phyloP scores from a whole-genome alignment of 1,284 basidiomycete genomes.

The Malassezia japonica region DNA sequence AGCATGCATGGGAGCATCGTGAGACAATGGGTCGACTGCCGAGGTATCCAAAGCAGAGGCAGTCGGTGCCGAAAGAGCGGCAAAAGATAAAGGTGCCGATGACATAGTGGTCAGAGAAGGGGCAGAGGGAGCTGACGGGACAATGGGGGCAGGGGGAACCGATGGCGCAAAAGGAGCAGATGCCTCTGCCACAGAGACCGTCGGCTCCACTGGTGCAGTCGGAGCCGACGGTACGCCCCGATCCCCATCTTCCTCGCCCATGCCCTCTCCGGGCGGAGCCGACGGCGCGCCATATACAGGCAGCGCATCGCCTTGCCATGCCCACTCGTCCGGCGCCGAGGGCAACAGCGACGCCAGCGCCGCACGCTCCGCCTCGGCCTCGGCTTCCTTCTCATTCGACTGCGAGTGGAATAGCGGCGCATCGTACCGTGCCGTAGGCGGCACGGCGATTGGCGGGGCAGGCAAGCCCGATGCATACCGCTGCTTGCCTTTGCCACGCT shows the following conservation, averaged over 20 bases:
- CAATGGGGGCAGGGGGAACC: too few species aligned
- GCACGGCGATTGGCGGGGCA: background rate
- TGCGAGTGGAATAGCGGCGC: background rate
- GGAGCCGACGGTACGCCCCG: too few species aligned
- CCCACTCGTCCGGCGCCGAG: slow-evolving; percentile 1
- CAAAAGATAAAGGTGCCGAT: background rate
- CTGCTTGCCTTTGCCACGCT: background rate
- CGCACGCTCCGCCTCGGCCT: slow-evolving; percentile 5
- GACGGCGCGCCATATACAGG: background rate
- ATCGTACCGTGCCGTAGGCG: background rate
- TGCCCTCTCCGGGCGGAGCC: background rate
- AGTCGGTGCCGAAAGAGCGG: too few species aligned
- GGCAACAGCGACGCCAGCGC: slow-evolving; percentile 5
- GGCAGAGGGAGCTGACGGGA: too few species aligned
- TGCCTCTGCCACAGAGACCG: too few species aligned
- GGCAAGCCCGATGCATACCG: too few species aligned
- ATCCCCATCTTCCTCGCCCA: too few species aligned
- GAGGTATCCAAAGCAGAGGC: too few species aligned
- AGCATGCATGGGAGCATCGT: too few species aligned
- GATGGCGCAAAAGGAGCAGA: too few species aligned
- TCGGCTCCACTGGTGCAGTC: too few species aligned
- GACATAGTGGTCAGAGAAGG: background rate
- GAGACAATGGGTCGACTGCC: too few species aligned
- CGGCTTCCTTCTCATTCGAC: background rate
- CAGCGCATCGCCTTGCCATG: background rate